Evolutionary conservation across 2,329 filamentous ascomycete genomes (phyloP), one percentile per base, ranked within the genome.

Genomic region (Calonectria multiphialidica): DNA sequence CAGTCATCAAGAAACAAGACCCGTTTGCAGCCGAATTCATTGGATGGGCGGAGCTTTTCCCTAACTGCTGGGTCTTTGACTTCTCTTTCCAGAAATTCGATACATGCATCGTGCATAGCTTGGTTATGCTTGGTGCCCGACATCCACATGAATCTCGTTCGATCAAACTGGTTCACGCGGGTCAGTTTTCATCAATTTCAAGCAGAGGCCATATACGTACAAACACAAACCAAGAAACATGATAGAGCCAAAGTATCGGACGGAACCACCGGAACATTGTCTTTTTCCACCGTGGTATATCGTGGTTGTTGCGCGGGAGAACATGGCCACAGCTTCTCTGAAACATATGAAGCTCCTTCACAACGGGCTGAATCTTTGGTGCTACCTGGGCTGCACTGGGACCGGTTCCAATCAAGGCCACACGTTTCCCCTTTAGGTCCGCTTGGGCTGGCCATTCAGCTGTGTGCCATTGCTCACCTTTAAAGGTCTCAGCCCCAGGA

Each of bases 11-110:
- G 55, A 18, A 61, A 68, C 2, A 61, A 12, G 10, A 57, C 49
- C 16, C 66, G 40, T 33, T 68, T 68, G 49, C 66, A 68, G 16
- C 66, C 66, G 21, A 68, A 68, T 12, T 61, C 53, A 23, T 50
- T 16, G 4, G 35, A 35, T 13, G 66, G 55, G 7, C 66, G 53
- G 8, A 62, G n/a, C 18, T 68, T 61, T 42, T 68, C 66, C 21
- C 44, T 30, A 10, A 68, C 44, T 1, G 12, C 21, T 23, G 66
- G 66, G 21, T 62, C 42, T 8, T 57, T 68, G n/a, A 68, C 66
- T 42, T 68, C 47, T 25, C n/a, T n/a, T 30, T 68, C 66, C 40
- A 68, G 53, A 16, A 49, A 62, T 6, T 55, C 66, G 7, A 68
- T 61, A 23, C 47, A 55, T 23, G 50, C 55, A 4, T 66, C 21